phyloP scores from a whole-genome alignment of 352 stramenopile species.

The Globisporangium emineosum region DNA sequence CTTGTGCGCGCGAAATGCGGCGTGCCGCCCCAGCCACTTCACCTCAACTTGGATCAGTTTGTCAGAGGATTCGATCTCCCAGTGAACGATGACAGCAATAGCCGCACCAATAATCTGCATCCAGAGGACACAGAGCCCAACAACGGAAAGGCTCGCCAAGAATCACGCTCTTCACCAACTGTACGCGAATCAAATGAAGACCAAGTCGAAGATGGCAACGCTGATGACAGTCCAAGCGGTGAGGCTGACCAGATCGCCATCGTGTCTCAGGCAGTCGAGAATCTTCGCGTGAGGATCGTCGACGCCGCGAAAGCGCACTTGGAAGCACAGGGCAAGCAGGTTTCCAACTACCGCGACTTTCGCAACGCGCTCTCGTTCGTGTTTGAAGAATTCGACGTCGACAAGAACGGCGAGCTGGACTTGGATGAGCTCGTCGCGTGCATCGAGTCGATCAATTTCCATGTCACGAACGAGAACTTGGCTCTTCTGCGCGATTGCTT shows the following conservation, averaged over 20 bases:
- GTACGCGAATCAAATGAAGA: neutral
- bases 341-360: slow-evolving; percentile 45
- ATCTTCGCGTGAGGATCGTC: slow-evolving; percentile 39
- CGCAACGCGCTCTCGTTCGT: slow-evolving; percentile 47
- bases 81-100: neutral
- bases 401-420: slow-evolving; percentile 53
- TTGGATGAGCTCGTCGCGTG: slow-evolving; percentile 46
- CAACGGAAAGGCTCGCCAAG: neutral
- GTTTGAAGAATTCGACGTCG: slow-evolving; percentile 53
- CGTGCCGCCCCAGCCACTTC: slow-evolving; percentile 32
- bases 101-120: no score
- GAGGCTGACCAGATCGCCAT: slow-evolving; percentile 28
- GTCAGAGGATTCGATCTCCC: slow-evolving; percentile 49
- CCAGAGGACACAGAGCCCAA: neutral
- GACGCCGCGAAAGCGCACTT: slow-evolving; percentile 36
- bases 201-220: neutral
- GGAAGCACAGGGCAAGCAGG: slow-evolving; percentile 17
- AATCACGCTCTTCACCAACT: neutral
- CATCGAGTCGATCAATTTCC: slow-evolving; percentile 48
- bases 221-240: neutral
- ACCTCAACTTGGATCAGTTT: slow-evolving; percentile 49
- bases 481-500: slow-evolving; percentile 60
- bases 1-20: slow-evolving; percentile 50
- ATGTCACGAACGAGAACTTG: slow-evolving; percentile 36
- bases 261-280: slow-evolving; percentile 20